phyloP scores from a whole-genome alignment of 768 basidiomycete species.

The Cystobasidium ongulense region DNA sequence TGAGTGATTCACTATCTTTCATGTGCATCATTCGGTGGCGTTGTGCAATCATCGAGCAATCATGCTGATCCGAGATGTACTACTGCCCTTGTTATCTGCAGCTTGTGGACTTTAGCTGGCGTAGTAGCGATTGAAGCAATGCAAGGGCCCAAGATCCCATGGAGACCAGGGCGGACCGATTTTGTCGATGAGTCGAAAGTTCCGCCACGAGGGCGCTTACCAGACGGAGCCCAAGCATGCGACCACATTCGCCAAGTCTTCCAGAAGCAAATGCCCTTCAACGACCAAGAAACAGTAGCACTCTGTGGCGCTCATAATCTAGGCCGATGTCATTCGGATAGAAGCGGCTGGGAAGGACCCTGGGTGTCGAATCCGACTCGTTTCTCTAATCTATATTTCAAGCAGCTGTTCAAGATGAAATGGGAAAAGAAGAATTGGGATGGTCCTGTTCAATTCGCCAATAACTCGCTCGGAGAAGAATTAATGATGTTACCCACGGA shows the following conservation, averaged over 20 bases:
- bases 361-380: constrained; percentile 54
- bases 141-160: constrained; percentile 82
- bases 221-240: constrained; percentile 48
- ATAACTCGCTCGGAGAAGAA: constrained; percentile 87
- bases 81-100: background rate
- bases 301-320: constrained; percentile 89
- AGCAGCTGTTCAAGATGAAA: constrained; percentile 29
- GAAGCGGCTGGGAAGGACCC: constrained; percentile 70
- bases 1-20: background rate
- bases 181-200: constrained; percentile 67
- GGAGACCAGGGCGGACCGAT: constrained; percentile 68
- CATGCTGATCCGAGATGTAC: background rate
- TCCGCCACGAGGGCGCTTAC: constrained; percentile 47
- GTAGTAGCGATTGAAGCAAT: constrained; percentile 84
- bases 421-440: constrained; percentile 53
- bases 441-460: constrained; percentile 65
- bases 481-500: constrained; percentile 59
- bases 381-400: constrained; percentile 28
- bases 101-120: constrained; percentile 65
- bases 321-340: constrained; percentile 76
- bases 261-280: constrained; percentile 90
- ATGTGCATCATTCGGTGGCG: background rate
- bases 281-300: constrained; percentile 78
- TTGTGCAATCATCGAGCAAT: no score
- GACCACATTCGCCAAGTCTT: constrained; percentile 59